Evolutionary conservation across 257 asterid species (phyloP), one percentile per base, ranked within the genome.

Genomic region (Schizonepeta tenuifolia): DNA sequence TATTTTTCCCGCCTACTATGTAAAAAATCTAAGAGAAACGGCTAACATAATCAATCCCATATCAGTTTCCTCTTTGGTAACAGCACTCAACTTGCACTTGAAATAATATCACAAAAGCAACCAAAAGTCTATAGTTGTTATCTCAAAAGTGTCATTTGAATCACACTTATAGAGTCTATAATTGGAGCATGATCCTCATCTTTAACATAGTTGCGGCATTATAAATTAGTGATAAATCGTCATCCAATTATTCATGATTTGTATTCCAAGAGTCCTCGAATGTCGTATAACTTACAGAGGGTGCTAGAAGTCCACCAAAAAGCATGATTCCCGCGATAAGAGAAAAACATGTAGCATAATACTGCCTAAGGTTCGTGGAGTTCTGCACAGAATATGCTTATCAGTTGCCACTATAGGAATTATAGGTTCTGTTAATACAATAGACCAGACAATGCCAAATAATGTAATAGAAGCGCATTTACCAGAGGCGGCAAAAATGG

Each of bases 401-500:
- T 73, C 54, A 78, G 71, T 26, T 70, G 53, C 22, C 53, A 73
- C 57, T 47, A 21, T 9, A 35, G 35, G 63, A 58, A 58, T 26
- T 26, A 47, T 44, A 8, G 21, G 43, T 18, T 17, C 64, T 9
- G 31, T 35, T 62, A 1, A 63, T 14, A 44, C 9, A 67, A 20
- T 57, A 68, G 13, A 58, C 21, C 6, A 58, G 38, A 9, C 55
- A 54, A 51, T 58, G 20, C 22, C 31, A n/a, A 22, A 70, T 43
- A 35, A 54, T 61, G 41, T 18, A 54, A 35, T 22, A 33, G 5
- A 38, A 76, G 67, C 9, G 24, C 8, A 55, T 55, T 84, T 84
- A 94, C 97, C 89, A 94, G 43, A 67, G 98, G 98, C 59, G 98
- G 98, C 86, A 94, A 83, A 85, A 94, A 94, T 0, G 98, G 98